Percentiles rank a stretch among this genome's conserved stretches.
These are phyloP conservation scores for Dicorynia guianensis DNA, from an alignment of 306 rosid species.

Conservation along the genomic window DNA sequence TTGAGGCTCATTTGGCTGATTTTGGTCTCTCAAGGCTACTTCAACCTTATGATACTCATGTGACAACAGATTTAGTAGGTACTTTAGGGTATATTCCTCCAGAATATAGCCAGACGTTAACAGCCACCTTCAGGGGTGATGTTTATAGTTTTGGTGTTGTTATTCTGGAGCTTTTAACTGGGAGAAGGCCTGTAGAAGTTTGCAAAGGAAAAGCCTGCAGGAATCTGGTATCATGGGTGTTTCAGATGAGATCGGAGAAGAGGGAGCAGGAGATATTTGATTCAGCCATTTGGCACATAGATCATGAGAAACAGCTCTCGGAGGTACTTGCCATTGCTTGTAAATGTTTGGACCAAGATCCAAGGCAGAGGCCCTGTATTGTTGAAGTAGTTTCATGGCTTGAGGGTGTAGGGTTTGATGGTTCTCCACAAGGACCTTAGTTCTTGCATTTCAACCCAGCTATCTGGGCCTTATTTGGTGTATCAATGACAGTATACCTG, in stretches of 20 bases:
- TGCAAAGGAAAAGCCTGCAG: conserved; percentile 76
- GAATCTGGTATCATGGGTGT: conserved; percentile 75
- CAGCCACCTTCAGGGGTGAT: conserved; percentile 79
- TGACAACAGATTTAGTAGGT: conserved; percentile 80
- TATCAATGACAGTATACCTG: conserved; percentile 46
- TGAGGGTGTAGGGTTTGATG: conserved; percentile 60
- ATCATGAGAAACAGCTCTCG: conserved; percentile 64
- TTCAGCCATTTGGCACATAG: conserved; percentile 66
- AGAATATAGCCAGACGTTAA: conserved; percentile 75
- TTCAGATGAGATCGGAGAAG: conserved; percentile 69
- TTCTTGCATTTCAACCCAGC: conserved; percentile 24
- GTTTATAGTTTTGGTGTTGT: conserved; percentile 88
- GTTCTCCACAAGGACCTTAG: conserved; percentile 42
- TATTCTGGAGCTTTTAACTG: conserved; percentile 78
- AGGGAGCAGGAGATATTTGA: conserved; percentile 71
- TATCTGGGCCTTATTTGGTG: conserved; percentile 40
- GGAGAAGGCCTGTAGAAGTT: conserved; percentile 81
- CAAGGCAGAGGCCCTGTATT: conserved; percentile 77
- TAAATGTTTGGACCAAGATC: conserved; percentile 73
- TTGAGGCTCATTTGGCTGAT: conserved; percentile 83
- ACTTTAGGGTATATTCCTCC: conserved; percentile 89
- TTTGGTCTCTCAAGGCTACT: conserved; percentile 81
- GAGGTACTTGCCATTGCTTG: conserved; percentile 70
- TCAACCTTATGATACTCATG: conserved; percentile 78
- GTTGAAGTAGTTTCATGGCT: conserved; percentile 77